Percentiles rank a stretch among this genome's conserved stretches.
These are phyloP conservation scores for Fragaria ananassa DNA, from an alignment of 306 rosid genomes.

Conservation along the genomic window DNA sequence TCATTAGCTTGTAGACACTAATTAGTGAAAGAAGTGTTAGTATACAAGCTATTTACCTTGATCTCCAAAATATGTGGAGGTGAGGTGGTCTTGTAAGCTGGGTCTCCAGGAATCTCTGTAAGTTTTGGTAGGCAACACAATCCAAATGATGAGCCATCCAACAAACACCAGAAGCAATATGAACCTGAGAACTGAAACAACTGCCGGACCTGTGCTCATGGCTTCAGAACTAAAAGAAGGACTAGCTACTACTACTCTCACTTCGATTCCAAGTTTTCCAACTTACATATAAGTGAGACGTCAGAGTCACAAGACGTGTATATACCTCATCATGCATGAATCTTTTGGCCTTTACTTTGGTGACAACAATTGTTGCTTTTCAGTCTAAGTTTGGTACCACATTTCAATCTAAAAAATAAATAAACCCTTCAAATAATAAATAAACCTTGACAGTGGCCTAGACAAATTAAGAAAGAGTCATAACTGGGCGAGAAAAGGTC, in stretches of 20 bases:
- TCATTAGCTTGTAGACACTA: not conserved
- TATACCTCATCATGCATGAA: not conserved
- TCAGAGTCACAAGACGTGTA: not conserved
- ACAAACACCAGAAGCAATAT: conserved; percentile 34
- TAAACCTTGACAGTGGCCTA: too few relatives aligned
- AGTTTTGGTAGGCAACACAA: conserved; percentile 45
- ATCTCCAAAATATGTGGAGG: conserved; percentile 49
- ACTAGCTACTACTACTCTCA: not conserved
- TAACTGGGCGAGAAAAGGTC: too few relatives aligned
- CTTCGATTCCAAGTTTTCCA: not conserved
- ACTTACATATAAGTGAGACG: not conserved
- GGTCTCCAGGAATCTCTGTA: conserved; percentile 41
- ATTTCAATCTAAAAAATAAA: not conserved
- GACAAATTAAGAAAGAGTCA: too few relatives aligned
- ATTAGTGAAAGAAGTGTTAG: not conserved
- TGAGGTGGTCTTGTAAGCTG: conserved; percentile 29
- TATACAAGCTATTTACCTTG: conserved; percentile 39
- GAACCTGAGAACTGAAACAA: conserved; percentile 20
- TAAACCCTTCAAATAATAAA: too few relatives aligned
- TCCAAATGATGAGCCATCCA: conserved; percentile 56
- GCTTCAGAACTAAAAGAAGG: not conserved
- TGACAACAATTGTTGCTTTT: not conserved
- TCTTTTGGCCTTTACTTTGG: not conserved
- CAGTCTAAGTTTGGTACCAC: not conserved
- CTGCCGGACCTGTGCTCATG: not conserved